These are phyloP conservation scores for Geranomyces variabilis DNA, from an alignment of 192 early-diverging fungal species.

Conservation along the genomic window DNA sequence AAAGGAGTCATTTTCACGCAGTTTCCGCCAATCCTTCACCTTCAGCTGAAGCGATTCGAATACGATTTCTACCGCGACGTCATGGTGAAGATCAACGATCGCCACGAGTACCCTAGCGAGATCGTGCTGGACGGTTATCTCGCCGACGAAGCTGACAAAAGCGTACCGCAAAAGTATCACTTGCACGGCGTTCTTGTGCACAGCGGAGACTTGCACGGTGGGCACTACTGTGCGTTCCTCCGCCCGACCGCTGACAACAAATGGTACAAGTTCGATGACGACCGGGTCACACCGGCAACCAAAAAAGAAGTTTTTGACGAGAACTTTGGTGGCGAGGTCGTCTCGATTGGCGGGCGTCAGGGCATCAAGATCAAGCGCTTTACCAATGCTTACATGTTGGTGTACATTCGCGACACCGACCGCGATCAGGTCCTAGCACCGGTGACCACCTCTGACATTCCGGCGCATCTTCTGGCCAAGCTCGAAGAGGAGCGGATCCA, in stretches of 20 bases:
- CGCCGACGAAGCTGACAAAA: conserved; percentile 59
- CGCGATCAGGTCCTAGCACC: conserved; percentile 72
- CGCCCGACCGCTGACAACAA: conserved; percentile 75
- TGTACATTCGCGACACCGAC: conserved; percentile 86
- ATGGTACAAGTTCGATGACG: conserved; percentile 97
- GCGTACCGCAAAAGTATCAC: conserved; percentile 73
- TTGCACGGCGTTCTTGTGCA: conserved; percentile 96
- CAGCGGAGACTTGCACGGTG: conserved; percentile 88
- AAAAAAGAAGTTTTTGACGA: conserved; percentile 88
- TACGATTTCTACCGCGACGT: conserved; percentile 89
- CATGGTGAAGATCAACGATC: conserved; percentile 97
- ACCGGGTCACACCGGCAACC: conserved; percentile 81
- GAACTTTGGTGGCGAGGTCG: conserved; percentile 79
- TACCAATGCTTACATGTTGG: conserved; percentile 99
- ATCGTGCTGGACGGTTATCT: conserved; percentile 89
- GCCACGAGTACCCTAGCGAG: conserved; percentile 89
- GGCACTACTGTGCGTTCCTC: conserved; percentile 93
- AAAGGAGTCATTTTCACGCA: conserved; percentile 94
- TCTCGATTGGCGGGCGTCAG: conserved; percentile 24
- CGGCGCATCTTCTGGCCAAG: conserved; percentile 71
- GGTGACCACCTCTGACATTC: conserved; percentile 72
- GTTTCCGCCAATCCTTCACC: conserved; percentile 92
- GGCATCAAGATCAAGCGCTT: conserved; percentile 74
- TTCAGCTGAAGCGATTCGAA: conserved; percentile 97
- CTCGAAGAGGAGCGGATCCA: conserved; percentile 66